These are phyloP conservation scores for Magnolia kwangsiensis DNA, from an alignment of 164 flowering plant species.

Conservation along the genomic window DNA sequence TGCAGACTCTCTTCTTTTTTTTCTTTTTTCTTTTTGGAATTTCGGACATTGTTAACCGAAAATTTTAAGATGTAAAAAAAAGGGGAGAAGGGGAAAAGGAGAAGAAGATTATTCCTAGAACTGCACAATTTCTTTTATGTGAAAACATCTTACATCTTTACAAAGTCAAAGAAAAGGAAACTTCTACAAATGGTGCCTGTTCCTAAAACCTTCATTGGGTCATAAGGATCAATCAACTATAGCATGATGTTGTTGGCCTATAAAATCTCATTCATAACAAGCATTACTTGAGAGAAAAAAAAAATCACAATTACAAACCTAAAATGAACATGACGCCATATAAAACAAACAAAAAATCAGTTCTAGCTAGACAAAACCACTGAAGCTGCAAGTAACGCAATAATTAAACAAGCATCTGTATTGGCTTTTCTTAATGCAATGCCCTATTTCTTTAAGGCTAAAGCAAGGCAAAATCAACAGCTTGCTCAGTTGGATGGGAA, in stretches of 20 bases:
- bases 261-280: neutral
- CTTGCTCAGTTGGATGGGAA: slow-evolving; percentile 6
- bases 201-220: neutral
- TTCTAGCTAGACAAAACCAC: neutral
- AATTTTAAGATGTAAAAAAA: neutral
- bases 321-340: neutral
- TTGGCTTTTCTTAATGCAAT: neutral
- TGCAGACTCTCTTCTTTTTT: no score
- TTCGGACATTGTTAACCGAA: neutral
- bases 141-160: neutral
- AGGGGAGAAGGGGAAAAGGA: neutral
- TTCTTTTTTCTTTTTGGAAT: neutral
- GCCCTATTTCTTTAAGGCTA: neutral
- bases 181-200: neutral
- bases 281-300: neutral
- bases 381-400: neutral
- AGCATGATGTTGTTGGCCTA: neutral
- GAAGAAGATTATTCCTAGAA: no score
- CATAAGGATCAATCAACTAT: neutral
- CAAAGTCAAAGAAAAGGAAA: neutral
- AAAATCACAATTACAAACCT: no score
- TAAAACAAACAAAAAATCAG: neutral
- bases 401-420: neutral
- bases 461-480: neutral
- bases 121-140: neutral